Evolutionary conservation across 305 asterid species (phyloP).

Genomic region (Solanum hybrid): DNA sequence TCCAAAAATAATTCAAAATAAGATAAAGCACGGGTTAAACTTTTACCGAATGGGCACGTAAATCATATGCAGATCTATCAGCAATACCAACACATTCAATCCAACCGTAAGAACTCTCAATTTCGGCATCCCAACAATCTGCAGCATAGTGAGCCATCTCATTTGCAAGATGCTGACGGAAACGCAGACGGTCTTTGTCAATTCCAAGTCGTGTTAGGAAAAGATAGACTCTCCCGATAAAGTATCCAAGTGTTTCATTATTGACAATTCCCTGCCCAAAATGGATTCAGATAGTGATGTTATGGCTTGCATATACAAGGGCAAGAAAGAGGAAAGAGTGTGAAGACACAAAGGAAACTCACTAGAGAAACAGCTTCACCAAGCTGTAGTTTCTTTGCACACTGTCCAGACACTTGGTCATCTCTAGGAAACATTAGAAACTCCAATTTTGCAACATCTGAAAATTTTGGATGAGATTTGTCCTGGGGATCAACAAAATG

Average conservation of each 20-base stretch:
- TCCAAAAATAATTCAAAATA: background rate
- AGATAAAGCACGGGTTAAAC: background rate
- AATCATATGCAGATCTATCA: constrained; percentile 39
- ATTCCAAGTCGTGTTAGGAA: constrained; percentile 32
- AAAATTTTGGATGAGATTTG: constrained; percentile 23
- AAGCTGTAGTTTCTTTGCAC: constrained; percentile 15
- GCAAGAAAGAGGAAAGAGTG: background rate
- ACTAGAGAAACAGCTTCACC: constrained; percentile 19
- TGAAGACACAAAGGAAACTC: background rate
- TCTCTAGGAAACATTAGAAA: constrained; percentile 28
- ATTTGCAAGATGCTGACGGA: constrained; percentile 37
- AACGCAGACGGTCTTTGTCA: constrained; percentile 30
- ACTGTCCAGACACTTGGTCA: constrained; percentile 22
- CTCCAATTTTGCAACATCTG: constrained; percentile 22
- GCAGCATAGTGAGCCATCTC: constrained; percentile 44
- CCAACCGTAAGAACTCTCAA: constrained; percentile 37
- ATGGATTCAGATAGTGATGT: background rate
- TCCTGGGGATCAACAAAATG: constrained; percentile 27
- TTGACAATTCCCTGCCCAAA: constrained; percentile 28
- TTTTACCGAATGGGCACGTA: constrained; percentile 35
- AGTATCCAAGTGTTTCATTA: constrained; percentile 37
- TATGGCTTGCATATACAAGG: background rate
- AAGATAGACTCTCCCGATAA: constrained; percentile 33
- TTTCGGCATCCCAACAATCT: constrained; percentile 47
- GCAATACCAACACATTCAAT: constrained; percentile 44